Conservation (phyloP, 2,329 filamentous ascomycete species). For the Beauveria varroae region DNA sequence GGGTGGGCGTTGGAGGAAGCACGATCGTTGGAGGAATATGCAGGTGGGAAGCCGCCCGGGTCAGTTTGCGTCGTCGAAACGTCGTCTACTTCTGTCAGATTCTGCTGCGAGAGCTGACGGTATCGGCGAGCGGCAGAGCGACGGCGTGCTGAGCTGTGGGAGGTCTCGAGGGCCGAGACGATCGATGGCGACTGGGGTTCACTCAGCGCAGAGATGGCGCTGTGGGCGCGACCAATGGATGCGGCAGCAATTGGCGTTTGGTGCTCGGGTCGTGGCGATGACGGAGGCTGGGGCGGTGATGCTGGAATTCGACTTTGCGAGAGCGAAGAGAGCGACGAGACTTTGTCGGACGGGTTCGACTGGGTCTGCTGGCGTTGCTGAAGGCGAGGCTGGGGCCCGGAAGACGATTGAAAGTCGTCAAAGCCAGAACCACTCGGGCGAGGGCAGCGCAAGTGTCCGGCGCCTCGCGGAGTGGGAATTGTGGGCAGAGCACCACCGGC, state of each 20-base stretch:
- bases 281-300: constrained; percentile 39
- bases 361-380: constrained; percentile 6
- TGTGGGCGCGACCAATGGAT: constrained; percentile 41
- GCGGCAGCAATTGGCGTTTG: constrained; percentile 39
- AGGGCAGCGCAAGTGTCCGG: constrained; percentile 11
- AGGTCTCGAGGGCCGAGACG: constrained; percentile 32
- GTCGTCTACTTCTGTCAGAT: constrained; percentile 39
- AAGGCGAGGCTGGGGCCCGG: neutral
- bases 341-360: neutral
- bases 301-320: constrained; percentile 43
- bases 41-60: constrained; percentile 20
- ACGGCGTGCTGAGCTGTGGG: constrained; percentile 19
- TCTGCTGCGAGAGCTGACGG: constrained; percentile 40
- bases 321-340: constrained; percentile 37
- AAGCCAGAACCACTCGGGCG: constrained; percentile 9
- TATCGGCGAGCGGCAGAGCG: constrained; percentile 19
- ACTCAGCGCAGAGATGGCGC: constrained; percentile 21
- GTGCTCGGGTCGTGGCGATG: constrained; percentile 32
- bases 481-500: constrained; percentile 10
- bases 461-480: constrained; percentile 9
- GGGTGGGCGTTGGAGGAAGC: constrained; percentile 33
- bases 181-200: constrained; percentile 7
- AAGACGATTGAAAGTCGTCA: constrained; percentile 1
- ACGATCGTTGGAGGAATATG: constrained; percentile 25
- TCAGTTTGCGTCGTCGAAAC: constrained; percentile 26